Percentiles rank a stretch among this genome's conserved stretches.
Evolutionary conservation across 768 basidiomycete species (phyloP).

Genomic region (Psilocybe cubensis): DNA sequence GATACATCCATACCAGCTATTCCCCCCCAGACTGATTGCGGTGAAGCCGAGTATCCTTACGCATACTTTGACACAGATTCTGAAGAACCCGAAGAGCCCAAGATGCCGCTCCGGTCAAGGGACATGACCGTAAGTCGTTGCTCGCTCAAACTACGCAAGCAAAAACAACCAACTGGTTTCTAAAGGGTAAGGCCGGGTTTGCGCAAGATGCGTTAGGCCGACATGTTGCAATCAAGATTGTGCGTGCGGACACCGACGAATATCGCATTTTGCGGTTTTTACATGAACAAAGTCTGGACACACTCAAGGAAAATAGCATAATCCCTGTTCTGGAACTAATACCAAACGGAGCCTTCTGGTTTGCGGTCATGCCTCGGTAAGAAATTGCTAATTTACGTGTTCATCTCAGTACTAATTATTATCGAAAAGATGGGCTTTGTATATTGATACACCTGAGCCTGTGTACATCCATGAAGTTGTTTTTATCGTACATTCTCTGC

Average conservation of each 20-base stretch:
- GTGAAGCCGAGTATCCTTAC: constrained; percentile 11
- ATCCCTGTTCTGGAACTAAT: constrained; percentile 23
- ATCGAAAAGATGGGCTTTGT: constrained; percentile 23
- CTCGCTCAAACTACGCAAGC: too few relatives aligned
- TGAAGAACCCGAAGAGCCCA: neutral
- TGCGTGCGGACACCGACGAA: neutral
- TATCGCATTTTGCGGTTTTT: neutral
- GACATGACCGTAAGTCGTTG: neutral
- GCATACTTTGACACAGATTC: constrained; percentile 5
- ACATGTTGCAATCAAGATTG: neutral
- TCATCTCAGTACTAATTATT: neutral
- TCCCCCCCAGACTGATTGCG: neutral
- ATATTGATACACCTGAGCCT: neutral
- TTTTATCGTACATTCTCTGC: constrained; percentile 18
- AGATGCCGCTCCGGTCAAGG: neutral
- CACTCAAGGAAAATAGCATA: neutral
- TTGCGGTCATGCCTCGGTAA: constrained; percentile 33
- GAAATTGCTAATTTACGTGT: neutral
- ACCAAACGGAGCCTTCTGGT: constrained; percentile 18
- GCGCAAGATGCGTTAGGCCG: neutral
- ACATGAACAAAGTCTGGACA: neutral
- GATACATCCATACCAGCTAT: neutral
- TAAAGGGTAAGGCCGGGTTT: neutral
- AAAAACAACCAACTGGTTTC: neutral
- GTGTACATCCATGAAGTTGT: constrained; percentile 12